phyloP scores from a whole-genome alignment of 169 alveolate genomes.

The Babesia caballi region DNA sequence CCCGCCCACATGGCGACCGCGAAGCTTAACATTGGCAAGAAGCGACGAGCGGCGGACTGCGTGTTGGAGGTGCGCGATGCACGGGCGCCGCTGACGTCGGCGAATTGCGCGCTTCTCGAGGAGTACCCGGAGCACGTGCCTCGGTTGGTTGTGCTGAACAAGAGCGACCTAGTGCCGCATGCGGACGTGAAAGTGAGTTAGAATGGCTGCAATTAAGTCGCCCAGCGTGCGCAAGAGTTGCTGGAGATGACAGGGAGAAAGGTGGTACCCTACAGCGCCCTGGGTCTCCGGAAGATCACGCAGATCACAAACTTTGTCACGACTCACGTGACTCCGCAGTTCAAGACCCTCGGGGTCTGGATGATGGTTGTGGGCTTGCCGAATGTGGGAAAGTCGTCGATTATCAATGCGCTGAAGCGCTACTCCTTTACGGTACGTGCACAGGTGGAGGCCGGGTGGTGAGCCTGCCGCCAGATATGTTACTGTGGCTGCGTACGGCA shows the following conservation, averaged over 20 bases:
- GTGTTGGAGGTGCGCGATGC: slow-evolving; percentile 63
- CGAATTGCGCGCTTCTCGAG: slow-evolving; percentile 36
- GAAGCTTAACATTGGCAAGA: slow-evolving; percentile 48
- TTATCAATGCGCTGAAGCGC: slow-evolving; percentile 54
- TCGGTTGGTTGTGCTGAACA: slow-evolving; percentile 53
- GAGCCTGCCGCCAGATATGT: too few relatives aligned
- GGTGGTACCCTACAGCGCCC: slow-evolving; percentile 36
- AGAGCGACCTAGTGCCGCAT: slow-evolving; percentile 50
- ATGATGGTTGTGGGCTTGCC: slow-evolving; percentile 66
- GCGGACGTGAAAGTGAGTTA: slow-evolving; percentile 28
- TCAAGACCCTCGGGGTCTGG: slow-evolving; percentile 55
- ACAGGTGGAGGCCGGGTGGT: too few relatives aligned
- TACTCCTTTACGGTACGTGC: slow-evolving; percentile 50
- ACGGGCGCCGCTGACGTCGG: slow-evolving; percentile 63
- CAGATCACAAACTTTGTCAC: slow-evolving; percentile 39
- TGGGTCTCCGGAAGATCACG: slow-evolving; percentile 31
- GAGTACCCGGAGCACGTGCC: slow-evolving; percentile 44
- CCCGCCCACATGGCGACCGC: slow-evolving; percentile 66
- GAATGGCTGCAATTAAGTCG: neutral
- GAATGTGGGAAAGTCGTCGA: slow-evolving; percentile 63
- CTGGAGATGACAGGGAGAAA: slow-evolving; percentile 50
- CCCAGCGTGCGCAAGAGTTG: slow-evolving; percentile 45
- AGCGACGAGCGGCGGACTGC: slow-evolving; percentile 55
- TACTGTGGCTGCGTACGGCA: neutral
- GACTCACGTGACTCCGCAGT: slow-evolving; percentile 19